Evolutionary conservation across 129 eudicot genomes (phyloP).

Genomic region (Logfia minima): DNA sequence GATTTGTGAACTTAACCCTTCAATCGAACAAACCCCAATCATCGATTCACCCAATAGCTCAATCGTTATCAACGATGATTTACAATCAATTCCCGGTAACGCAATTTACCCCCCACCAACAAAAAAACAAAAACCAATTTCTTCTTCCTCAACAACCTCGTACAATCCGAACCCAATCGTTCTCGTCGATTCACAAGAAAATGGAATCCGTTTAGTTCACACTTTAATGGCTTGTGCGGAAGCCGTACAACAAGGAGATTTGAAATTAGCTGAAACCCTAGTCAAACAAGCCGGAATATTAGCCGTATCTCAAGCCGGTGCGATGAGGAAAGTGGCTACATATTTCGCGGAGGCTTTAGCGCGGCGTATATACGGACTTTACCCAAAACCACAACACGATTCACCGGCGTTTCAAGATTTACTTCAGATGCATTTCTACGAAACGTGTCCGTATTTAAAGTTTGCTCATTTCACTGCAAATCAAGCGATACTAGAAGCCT

Average conservation of each 20-base stretch:
- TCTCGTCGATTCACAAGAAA: constrained; percentile 69
- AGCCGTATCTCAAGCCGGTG: constrained; percentile 71
- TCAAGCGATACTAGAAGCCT: constrained; percentile 85
- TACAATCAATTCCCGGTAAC: constrained; percentile 55
- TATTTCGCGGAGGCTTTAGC: constrained; percentile 83
- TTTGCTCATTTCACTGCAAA: constrained; percentile 94
- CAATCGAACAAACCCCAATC: neutral
- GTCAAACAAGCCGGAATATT: constrained; percentile 61
- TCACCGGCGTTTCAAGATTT: constrained; percentile 48
- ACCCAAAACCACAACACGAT: constrained; percentile 45
- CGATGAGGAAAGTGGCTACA: constrained; percentile 77
- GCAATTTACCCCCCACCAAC: constrained; percentile 54
- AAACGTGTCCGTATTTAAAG: constrained; percentile 73
- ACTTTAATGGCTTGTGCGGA: constrained; percentile 82
- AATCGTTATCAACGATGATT: constrained; percentile 31
- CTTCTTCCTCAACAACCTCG: constrained; percentile 17
- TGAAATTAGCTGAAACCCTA: constrained; percentile 56
- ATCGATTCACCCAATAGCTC: neutral
- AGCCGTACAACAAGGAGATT: constrained; percentile 56
- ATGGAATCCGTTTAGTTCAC: constrained; percentile 71
- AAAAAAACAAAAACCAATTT: constrained; percentile 40
- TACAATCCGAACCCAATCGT: constrained; percentile 37
- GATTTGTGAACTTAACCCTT: constrained; percentile 53
- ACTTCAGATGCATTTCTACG: constrained; percentile 72
- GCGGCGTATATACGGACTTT: constrained; percentile 50